Conservation (phyloP, 192 early-diverging fungal species). For the Radiomyces spectabilis region DNA sequence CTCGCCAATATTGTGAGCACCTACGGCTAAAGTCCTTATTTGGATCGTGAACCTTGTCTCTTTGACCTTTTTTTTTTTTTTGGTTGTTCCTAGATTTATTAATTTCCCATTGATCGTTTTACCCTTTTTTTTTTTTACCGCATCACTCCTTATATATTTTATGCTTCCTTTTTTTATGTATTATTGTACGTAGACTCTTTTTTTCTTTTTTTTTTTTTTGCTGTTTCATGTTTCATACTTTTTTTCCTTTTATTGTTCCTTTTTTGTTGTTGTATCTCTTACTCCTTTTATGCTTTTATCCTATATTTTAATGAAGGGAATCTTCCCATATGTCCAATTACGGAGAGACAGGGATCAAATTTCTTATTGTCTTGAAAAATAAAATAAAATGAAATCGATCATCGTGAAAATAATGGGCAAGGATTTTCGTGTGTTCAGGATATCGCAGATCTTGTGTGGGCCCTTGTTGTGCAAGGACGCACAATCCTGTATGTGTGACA, state of each 20-base stretch:
- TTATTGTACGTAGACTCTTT: too few species aligned
- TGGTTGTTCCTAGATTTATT: background rate
- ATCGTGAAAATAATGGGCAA: too few species aligned
- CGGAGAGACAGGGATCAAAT: too few species aligned
- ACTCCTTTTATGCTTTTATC: background rate
- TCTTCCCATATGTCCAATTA: background rate
- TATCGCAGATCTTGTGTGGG: too few species aligned
- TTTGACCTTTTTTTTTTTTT: background rate
- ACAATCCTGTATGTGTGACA: too few species aligned
- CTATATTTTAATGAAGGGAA: background rate
- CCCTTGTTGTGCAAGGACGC: too few species aligned
- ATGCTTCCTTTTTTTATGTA: too few species aligned
- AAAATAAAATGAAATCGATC: background rate
- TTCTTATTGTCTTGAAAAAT: background rate
- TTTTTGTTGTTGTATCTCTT: background rate
- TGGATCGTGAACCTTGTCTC: too few species aligned
- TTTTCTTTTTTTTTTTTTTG: background rate
- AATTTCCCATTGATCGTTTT: background rate
- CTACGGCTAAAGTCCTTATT: conserved; percentile 19
- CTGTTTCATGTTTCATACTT: background rate
- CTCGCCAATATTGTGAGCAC: conserved; percentile 16
- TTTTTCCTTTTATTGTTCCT: background rate
- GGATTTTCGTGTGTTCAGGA: too few species aligned
- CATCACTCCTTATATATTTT: background rate
- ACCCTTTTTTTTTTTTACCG: background rate